Conservation (phyloP, 306 rosid species). For the Rosa chinensis region DNA sequence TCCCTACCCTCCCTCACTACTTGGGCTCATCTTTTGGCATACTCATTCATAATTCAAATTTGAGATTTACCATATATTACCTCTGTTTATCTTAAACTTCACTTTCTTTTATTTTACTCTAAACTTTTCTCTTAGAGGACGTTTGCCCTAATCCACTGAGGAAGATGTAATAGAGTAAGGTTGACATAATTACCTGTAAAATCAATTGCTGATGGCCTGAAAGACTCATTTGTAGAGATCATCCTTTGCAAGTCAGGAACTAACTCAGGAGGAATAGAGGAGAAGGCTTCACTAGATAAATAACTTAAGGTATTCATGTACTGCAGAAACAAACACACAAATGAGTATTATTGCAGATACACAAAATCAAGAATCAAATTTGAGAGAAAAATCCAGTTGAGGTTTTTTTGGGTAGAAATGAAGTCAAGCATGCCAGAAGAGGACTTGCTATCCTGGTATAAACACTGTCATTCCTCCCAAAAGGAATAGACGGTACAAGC, state of each 20-base stretch:
- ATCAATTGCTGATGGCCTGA: conserved; percentile 80
- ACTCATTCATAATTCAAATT: background rate
- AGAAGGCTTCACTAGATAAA: conserved; percentile 86
- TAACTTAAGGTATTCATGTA: conserved; percentile 90
- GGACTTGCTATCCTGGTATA: background rate
- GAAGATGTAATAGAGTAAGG: conserved; percentile 16
- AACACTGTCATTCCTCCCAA: background rate
- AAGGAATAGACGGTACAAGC: background rate
- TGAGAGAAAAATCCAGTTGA: background rate
- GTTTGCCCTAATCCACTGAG: background rate
- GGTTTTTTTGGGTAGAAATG: background rate
- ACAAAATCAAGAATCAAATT: background rate
- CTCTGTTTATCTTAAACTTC: background rate
- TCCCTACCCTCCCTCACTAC: background rate
- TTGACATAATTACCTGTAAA: conserved; percentile 67
- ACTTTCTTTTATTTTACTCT: background rate
- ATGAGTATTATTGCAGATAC: background rate
- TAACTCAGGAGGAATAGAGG: conserved; percentile 77
- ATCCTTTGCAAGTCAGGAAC: conserved; percentile 91
- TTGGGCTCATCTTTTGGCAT: background rate
- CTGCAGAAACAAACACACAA: conserved; percentile 54
- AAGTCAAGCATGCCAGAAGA: background rate
- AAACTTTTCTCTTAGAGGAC: background rate
- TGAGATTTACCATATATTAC: background rate
- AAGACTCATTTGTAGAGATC: conserved; percentile 86